Conservation (phyloP, 1,139 yeast genomes). For the Taphrina betulina region DNA sequence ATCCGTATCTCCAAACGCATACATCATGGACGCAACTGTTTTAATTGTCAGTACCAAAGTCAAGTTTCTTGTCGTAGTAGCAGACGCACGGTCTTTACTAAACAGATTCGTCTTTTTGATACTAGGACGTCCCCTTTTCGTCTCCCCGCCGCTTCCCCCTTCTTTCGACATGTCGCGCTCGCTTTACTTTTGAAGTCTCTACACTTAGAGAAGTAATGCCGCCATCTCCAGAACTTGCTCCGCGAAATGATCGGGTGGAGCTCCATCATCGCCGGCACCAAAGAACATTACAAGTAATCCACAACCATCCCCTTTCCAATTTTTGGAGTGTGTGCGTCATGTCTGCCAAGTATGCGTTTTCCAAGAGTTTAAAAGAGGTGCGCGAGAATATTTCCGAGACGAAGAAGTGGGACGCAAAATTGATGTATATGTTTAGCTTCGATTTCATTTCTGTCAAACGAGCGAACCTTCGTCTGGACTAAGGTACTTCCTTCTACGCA, state of each 20-base stretch:
- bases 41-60: neutral
- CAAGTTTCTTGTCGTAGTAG: neutral
- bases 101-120: conserved; percentile 13
- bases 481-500: conserved; percentile 43
- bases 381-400: neutral
- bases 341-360: conserved; percentile 60
- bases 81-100: conserved; percentile 16
- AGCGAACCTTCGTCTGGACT: conserved; percentile 68
- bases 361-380: conserved; percentile 55
- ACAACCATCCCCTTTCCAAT: too few species aligned
- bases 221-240: too few species aligned
- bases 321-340: too few species aligned
- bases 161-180: too few species aligned
- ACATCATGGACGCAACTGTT: conserved; percentile 64
- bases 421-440: conserved; percentile 51
- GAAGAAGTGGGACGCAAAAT: neutral
- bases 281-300: too few species aligned
- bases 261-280: too few species aligned
- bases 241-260: too few species aligned
- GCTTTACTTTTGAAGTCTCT: too few species aligned
- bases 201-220: too few species aligned
- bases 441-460: conserved; percentile 76
- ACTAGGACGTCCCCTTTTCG: conserved; percentile 11
- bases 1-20: conserved; percentile 82
- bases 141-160: too few species aligned